Base-by-base conservation (phyloP, 257 asterid species). In the Fraxinus pennsylvanica region DNA sequence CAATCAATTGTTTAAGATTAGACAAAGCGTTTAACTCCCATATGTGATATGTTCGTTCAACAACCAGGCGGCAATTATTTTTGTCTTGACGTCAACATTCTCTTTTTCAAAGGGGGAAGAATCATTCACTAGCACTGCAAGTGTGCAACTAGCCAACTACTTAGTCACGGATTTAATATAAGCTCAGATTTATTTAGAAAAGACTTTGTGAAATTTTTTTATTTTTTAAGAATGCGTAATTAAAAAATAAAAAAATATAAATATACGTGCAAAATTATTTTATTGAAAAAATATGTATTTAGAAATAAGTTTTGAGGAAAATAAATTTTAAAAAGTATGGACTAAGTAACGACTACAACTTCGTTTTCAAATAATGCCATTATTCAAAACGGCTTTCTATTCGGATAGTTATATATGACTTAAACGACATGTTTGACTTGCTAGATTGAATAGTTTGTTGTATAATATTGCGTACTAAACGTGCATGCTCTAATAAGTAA, bases 51-150 rank as follows among this genome's bases (percentile, higher is more conserved):
- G 68, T 61, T 61, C 13, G 68, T 21, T 63, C 69, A 63, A 63
- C 69, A 63, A 63, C 69, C 33, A 63, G 69, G 17, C 69, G 36
- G 69, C 69, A 63, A 63, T 25, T 63, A 63, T 63, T 59, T 52
- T 25, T 63, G 69, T 25, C 33, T 63, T 27, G 19, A 63, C 13
- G 36, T 63, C 27, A 63, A 63, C 69, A 59, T 59, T 3, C 32
- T 59, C 22, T 22, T n/a, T 13, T 22, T 22, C 68, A 6, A 59
- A 21, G 8, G 68, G 68, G 68, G 32, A n/a, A 59, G 68, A 59
- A 59, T 21, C 68, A 59, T 59, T 22, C 68, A 59, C 68, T 9
- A 50, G 19, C 15, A 2, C 3, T 50, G 59, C 59, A 50, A 22
- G 9, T 59, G 7, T 19, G 35, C 35, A 32, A 32, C 10, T 0